These are phyloP conservation scores for Hygrocybe coccinea DNA, from an alignment of 768 basidiomycete genomes.

Conservation along the genomic window DNA sequence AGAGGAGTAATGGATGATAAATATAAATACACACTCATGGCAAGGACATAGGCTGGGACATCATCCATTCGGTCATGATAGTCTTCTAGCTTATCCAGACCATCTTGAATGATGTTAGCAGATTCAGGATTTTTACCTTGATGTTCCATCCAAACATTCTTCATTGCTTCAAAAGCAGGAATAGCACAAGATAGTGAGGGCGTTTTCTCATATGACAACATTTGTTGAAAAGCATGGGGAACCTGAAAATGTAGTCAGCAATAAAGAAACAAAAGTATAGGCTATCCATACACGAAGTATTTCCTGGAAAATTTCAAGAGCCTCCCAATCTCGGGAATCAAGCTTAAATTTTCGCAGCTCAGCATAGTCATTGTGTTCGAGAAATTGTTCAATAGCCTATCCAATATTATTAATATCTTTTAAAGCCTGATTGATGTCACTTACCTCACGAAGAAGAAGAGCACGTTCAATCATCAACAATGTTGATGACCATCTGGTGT, in stretches of 20 bases:
- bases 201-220: conserved; percentile 27
- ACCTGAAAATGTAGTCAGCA: conserved; percentile 16
- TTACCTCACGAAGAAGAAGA: conserved; percentile 22
- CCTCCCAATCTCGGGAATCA: conserved; percentile 22
- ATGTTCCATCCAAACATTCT: conserved; percentile 18
- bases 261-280: neutral
- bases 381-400: conserved; percentile 25
- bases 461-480: conserved; percentile 28
- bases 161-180: conserved; percentile 25
- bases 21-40: too few species aligned
- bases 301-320: conserved; percentile 16
- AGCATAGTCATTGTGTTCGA: conserved; percentile 16
- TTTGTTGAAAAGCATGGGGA: conserved; percentile 31
- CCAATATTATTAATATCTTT: conserved; percentile 3
- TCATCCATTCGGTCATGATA: conserved; percentile 16
- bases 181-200: conserved; percentile 26
- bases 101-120: conserved; percentile 20
- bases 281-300: conserved; percentile 25
- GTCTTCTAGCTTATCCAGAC: conserved; percentile 24
- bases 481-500: conserved; percentile 29
- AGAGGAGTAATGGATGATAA: too few species aligned
- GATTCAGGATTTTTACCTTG: conserved; percentile 9
- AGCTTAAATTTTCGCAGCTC: conserved; percentile 24
- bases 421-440: conserved; percentile 7
- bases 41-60: too few species aligned